These are phyloP conservation scores for Aeschynomene evenia DNA, from an alignment of 306 rosid genomes.

Conservation along the genomic window DNA sequence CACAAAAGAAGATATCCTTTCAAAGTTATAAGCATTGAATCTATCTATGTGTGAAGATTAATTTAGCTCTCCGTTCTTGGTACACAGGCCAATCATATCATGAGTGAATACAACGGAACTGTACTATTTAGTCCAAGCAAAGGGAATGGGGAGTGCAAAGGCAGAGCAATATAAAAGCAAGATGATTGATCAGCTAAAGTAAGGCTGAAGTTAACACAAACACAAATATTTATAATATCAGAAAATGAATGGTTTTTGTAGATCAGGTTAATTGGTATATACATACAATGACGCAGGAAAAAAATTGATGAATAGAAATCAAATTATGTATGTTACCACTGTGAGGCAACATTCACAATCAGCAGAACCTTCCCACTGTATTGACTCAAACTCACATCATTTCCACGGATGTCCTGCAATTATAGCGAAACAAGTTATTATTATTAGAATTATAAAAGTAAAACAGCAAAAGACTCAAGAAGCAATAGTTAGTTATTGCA, in stretches of 20 bases:
- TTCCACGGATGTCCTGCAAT: constrained; percentile 75
- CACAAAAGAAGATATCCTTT: not conserved
- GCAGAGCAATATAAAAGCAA: not conserved
- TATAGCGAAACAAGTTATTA: constrained; percentile 8
- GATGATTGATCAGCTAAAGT: not conserved
- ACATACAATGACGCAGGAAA: not conserved
- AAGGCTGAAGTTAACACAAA: not conserved
- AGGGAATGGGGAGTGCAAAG: not conserved
- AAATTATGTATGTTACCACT: constrained; percentile 53
- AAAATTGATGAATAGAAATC: not conserved
- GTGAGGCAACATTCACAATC: constrained; percentile 87
- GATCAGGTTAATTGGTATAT: not conserved
- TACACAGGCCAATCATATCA: too few relatives aligned
- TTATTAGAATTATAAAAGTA: too few relatives aligned
- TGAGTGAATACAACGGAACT: not conserved
- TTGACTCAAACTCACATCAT: constrained; percentile 64
- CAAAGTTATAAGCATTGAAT: not conserved
- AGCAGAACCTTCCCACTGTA: constrained; percentile 76
- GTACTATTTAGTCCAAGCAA: not conserved
- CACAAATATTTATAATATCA: not conserved
- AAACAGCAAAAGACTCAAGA: not conserved
- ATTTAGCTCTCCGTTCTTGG: too few relatives aligned
- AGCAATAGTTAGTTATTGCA: not conserved
- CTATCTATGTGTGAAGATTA: too few relatives aligned
- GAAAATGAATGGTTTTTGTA: not conserved